phyloP scores from a whole-genome alignment of 1,284 basidiomycete species.

The Irpex sp. region DNA sequence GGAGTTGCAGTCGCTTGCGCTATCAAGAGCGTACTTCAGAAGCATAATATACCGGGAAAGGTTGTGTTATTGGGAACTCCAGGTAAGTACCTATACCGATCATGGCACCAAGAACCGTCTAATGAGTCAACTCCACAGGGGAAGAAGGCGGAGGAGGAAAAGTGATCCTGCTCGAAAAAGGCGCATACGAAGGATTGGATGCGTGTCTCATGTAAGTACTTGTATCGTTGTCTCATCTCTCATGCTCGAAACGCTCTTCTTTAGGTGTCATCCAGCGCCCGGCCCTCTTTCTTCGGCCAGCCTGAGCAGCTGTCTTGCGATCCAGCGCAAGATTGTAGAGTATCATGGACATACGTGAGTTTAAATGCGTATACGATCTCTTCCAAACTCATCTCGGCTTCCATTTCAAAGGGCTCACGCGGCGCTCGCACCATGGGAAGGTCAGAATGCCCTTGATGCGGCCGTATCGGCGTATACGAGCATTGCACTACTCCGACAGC shows the following conservation, averaged over 20 bases:
- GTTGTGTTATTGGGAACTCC: slow-evolving; percentile 83
- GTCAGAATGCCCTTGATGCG: slow-evolving; percentile 81
- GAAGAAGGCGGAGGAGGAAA: slow-evolving; percentile 84
- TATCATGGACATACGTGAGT: slow-evolving; percentile 59
- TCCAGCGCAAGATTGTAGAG: slow-evolving; percentile 55
- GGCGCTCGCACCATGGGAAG: slow-evolving; percentile 77
- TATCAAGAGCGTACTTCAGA: slow-evolving; percentile 50
- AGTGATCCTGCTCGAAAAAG: slow-evolving; percentile 61
- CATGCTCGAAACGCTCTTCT: not conserved
- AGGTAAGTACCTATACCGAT: slow-evolving; percentile 34
- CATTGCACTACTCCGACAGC: slow-evolving; percentile 72
- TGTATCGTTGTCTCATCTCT: too few species aligned
- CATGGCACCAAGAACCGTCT: not conserved
- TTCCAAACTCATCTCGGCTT: not conserved
- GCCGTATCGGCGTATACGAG: slow-evolving; percentile 76
- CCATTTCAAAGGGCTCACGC: slow-evolving; percentile 58
- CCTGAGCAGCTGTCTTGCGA: slow-evolving; percentile 49
- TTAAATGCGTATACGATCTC: not conserved
- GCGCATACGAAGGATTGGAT: slow-evolving; percentile 74
- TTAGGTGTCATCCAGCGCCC: slow-evolving; percentile 59
- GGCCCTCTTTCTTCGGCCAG: slow-evolving; percentile 46
- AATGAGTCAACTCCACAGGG: slow-evolving; percentile 31
- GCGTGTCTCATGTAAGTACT: slow-evolving; percentile 63
- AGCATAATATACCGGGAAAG: slow-evolving; percentile 62
- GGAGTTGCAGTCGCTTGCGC: slow-evolving; percentile 76